Base-by-base conservation (phyloP, 179 eudicot species). In the Patellifolia procumbens region DNA sequence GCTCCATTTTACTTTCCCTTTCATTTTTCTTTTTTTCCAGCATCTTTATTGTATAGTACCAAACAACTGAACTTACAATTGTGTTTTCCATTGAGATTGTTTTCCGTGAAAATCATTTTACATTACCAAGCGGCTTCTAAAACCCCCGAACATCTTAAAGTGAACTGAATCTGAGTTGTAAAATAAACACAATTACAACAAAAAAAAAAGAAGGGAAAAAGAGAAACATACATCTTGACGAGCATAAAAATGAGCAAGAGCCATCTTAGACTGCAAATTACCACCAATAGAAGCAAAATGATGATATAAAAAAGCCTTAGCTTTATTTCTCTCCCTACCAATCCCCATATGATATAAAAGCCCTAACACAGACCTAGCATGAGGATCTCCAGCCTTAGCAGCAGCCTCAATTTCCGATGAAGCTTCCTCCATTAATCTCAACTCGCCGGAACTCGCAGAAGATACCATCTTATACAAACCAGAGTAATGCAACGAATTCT, bases 191-290 rank as follows among this genome's bases (percentile, higher is more conserved):
- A n/a, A n/a, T 39, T 39, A 39, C 9, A 39, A 39, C 45, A 39
- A 39, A 39, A 39, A 11, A 39, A 6, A 39, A 39, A 39, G 42
- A 37, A 1, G 45, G 9, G 45, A 39, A 39, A 39, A 39, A 39
- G 9, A 39, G 45, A 39, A 39, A 39, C 45, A n/a, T 66, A 95
- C 99, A 60, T 89, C 93, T 81, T 95, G 99, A 7, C 95, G 86
- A 76, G 87, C 77, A 72, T 93, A 95, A 28, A 88, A 89, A 70
- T 87, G 88, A 67, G 99, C 99, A 35, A 89, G 82, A 22, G 89
- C 97, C 97, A 95, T 88, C 91, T 93, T 95, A 13, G 97, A 88
- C 82, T 91, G 95, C 88, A 90, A 76, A 78, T 89, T 89, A 22
- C 99, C 97, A 0, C 85, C 87, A 20, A 81, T 61, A 8, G 95